These are phyloP conservation scores for Colletotrichum ledebouriae DNA, from an alignment of 2,329 filamentous ascomycete species.

Conservation along the genomic window DNA sequence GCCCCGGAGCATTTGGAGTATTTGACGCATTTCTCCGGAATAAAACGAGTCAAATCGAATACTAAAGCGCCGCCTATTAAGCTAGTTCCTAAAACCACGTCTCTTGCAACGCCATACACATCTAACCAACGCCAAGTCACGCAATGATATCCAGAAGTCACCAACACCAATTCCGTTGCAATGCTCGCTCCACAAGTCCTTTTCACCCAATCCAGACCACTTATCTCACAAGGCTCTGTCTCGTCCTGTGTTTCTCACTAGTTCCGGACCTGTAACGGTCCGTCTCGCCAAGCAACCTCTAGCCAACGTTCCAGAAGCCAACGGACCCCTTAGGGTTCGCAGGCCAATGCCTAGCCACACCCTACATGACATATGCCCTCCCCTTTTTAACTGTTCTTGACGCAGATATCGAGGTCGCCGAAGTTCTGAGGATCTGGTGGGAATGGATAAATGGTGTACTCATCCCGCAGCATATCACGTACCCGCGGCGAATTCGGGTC, in stretches of 20 bases:
- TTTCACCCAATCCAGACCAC: not conserved
- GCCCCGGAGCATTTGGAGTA: too few relatives aligned
- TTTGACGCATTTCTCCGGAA: too few relatives aligned
- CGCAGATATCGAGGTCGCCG: not conserved
- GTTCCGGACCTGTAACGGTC: too few relatives aligned
- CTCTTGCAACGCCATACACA: not conserved
- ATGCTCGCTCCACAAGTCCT: not conserved
- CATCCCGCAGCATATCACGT: conserved; percentile 2
- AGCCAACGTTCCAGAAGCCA: too few relatives aligned
- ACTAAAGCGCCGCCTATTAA: too few relatives aligned
- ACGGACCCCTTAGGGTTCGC: too few relatives aligned
- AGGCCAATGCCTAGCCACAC: too few relatives aligned
- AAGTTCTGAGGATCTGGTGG: not conserved
- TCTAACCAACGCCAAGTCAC: not conserved
- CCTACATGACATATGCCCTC: too few relatives aligned
- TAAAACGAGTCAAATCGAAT: not conserved
- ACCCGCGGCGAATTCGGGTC: conserved; percentile 11
- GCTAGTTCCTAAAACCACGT: not conserved
- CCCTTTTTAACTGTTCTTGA: not conserved
- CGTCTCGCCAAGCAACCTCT: too few relatives aligned
- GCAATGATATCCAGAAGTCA: not conserved
- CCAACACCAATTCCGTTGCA: not conserved
- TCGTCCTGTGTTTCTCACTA: too few relatives aligned
- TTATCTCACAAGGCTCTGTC: conserved; percentile 3
- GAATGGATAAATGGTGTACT: not conserved